phyloP scores from a whole-genome alignment of 129 eudicot species.

The Ambrosia trifida region DNA sequence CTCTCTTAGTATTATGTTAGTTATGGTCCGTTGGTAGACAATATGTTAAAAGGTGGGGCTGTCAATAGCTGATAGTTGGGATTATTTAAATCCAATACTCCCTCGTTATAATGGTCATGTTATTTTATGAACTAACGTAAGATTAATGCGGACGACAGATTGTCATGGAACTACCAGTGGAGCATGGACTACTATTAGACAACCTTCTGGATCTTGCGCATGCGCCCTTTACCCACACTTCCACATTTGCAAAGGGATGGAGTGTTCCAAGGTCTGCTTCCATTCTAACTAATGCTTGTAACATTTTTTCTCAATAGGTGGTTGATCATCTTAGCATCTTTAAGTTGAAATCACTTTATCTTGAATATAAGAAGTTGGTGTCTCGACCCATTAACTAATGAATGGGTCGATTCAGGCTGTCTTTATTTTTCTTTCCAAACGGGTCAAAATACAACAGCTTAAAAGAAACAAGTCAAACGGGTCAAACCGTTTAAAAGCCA shows the following conservation, averaged over 20 bases:
- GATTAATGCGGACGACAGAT: slow-evolving; percentile 45
- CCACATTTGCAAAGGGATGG: slow-evolving; percentile 99
- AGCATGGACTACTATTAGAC: slow-evolving; percentile 94
- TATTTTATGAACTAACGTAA: background rate
- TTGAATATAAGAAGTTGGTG: background rate
- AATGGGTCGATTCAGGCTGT: background rate
- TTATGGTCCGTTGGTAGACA: too few relatives aligned
- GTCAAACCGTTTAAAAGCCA: too few relatives aligned
- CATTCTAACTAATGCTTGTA: slow-evolving; percentile 2
- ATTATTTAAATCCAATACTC: too few relatives aligned
- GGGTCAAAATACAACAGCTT: background rate
- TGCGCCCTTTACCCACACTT: slow-evolving; percentile 96
- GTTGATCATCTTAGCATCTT: background rate
- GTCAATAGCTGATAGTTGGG: too few relatives aligned
- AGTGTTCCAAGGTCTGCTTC: slow-evolving; percentile 77
- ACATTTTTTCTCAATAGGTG: background rate
- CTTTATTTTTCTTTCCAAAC: background rate
- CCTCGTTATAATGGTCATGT: background rate
- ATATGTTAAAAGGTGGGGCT: too few relatives aligned
- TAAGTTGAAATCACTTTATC: background rate
- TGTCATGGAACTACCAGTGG: slow-evolving; percentile 96
- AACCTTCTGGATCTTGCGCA: slow-evolving; percentile 97
- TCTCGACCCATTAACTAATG: background rate
- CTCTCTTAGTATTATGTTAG: too few relatives aligned
- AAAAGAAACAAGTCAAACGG: background rate